Base-by-base conservation (phyloP, 768 basidiomycete genomes). In the Serendipita sp. region DNA sequence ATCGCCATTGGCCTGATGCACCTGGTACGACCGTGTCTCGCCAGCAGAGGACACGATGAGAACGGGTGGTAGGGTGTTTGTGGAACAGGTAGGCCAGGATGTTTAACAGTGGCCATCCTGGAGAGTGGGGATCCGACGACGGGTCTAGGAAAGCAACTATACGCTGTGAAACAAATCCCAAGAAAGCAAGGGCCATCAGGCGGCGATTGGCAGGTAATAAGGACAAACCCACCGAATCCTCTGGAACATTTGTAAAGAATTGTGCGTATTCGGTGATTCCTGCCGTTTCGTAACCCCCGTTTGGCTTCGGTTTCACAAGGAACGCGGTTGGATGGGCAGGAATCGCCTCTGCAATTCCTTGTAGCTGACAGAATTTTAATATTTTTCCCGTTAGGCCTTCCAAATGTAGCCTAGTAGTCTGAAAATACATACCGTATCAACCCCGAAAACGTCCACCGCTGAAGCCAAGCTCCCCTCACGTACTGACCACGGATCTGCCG, bases 61-160 rank as follows among this genome's bases (percentile, higher is more conserved):
- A 45, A 0, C 43, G 20, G 14, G 44, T 41, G 48, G 72, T 65
- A 0, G 81, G 80, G 69, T 88, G 80, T 13, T 81, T 70, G 34
- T 79, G 78, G 26, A 79, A 78, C 14, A 97, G 82, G 72, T 86
- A 93, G 16, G 86, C 81, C 9, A 98, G 85, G 64, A 94, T 80
- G 70, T 97, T 98, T 45, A 95, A 86, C 3, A 97, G 78, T 0
- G 93, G 90, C 95, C 95, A 95, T 17, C 90, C 93, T 0, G 88
- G 89, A 64, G 86, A 84, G 3, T 78, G 70, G 0, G 81, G 75
- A 45, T 82, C 76, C 0, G 92, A 84, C 0, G 93, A 96, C 2
- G 95, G 91, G 69, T 99, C 96, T 58, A 86, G 68, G 71, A 92
- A 90, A 2, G 76, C 82, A 16, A 94, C 71, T 1, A 78, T 64